Evolutionary conservation across 2,329 filamentous ascomycete genomes (phyloP).

Genomic region (Chrysosporium keratinophilum): DNA sequence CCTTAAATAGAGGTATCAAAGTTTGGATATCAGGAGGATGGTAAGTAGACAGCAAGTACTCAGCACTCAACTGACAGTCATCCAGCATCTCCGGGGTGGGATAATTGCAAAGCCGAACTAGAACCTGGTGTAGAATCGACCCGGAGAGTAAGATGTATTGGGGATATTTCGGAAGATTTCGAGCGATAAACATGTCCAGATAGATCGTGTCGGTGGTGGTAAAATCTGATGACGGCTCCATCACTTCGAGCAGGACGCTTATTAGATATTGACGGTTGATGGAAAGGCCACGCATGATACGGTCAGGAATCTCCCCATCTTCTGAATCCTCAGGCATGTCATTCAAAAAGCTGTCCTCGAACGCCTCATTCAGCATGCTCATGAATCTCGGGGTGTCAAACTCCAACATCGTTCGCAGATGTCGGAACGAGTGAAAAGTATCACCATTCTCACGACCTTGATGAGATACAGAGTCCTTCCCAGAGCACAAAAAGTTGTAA

Average conservation of each 20-base stretch:
- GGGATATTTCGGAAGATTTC: constrained; percentile 91
- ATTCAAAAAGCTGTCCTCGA: constrained; percentile 89
- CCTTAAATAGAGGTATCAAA: constrained; percentile 65
- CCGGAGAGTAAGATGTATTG: constrained; percentile 89
- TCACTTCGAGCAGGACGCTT: constrained; percentile 80
- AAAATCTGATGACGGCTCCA: constrained; percentile 58
- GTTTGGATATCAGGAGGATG: constrained; percentile 71
- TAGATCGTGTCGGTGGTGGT: constrained; percentile 76
- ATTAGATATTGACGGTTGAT: constrained; percentile 89
- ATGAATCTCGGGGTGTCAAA: constrained; percentile 88
- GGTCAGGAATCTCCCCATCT: constrained; percentile 47
- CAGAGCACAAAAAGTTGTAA: constrained; percentile 89
- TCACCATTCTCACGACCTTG: constrained; percentile 28
- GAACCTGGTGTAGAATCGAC: constrained; percentile 68
- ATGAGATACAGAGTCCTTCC: constrained; percentile 49
- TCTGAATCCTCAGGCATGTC: constrained; percentile 58
- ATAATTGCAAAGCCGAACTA: constrained; percentile 74
- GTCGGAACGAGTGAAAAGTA: constrained; percentile 68
- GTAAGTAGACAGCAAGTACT: constrained; percentile 89
- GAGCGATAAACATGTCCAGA: constrained; percentile 95
- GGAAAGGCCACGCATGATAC: constrained; percentile 49
- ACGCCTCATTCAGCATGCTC: constrained; percentile 92
- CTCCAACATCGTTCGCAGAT: constrained; percentile 70
- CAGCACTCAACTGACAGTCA: constrained; percentile 91
- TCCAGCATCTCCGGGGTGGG: constrained; percentile 71